These are phyloP conservation scores for Ramaria rubella DNA, from an alignment of 768 basidiomycete genomes.

Conservation along the genomic window DNA sequence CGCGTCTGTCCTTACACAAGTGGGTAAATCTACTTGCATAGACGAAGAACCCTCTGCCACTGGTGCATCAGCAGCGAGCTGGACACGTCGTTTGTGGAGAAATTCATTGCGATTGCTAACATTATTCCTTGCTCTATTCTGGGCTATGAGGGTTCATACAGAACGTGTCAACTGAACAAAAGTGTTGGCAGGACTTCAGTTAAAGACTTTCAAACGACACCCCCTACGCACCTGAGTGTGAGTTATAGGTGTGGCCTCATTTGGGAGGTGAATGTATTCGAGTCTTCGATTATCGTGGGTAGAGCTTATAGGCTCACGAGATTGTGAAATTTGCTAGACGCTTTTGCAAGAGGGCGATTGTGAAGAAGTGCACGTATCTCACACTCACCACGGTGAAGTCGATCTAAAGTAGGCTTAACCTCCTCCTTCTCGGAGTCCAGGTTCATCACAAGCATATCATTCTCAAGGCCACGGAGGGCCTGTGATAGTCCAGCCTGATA, in stretches of 20 bases:
- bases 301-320: not conserved
- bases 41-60: not conserved
- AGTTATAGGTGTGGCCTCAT: conserved; percentile 41
- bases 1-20: conserved; percentile 72
- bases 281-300: conserved; percentile 56
- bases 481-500: conserved; percentile 46
- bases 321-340: too few species aligned
- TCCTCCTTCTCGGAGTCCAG: conserved; percentile 52
- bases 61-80: conserved; percentile 27
- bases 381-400: conserved; percentile 43
- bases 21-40: conserved; percentile 23
- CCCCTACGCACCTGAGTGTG: conserved; percentile 53
- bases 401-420: conserved; percentile 49
- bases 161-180: conserved; percentile 53
- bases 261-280: conserved; percentile 47
- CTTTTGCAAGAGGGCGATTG: too few species aligned
- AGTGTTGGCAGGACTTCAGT: not conserved
- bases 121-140: conserved; percentile 65
- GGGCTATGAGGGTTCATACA: conserved; percentile 65
- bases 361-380: too few species aligned
- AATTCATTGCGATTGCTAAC: conserved; percentile 75
- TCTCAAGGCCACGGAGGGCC: conserved; percentile 54
- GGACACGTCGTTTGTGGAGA: conserved; percentile 46
- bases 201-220: too few species aligned
- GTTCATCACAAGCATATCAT: conserved; percentile 69